These are phyloP conservation scores for Malassezia sympodialis DNA, from an alignment of 1,284 basidiomycete genomes.

Conservation along the genomic window DNA sequence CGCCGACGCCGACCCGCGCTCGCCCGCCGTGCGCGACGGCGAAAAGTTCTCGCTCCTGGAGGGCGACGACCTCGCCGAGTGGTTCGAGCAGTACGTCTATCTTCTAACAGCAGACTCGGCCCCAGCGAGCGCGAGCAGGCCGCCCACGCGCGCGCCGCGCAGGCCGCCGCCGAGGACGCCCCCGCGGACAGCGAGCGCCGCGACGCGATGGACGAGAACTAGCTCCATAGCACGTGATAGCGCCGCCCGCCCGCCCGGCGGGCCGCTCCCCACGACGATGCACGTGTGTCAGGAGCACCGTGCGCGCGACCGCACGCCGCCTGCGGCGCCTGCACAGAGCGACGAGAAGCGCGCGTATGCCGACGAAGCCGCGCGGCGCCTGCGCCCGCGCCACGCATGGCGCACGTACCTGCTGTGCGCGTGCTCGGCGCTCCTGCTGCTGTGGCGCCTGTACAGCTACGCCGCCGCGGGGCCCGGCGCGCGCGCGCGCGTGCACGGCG, in stretches of 20 bases:
- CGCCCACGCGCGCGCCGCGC: background rate
- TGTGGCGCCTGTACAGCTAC: background rate
- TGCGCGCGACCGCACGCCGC: background rate
- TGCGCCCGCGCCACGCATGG: background rate
- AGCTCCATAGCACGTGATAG: background rate
- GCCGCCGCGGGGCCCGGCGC: no score
- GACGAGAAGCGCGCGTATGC: background rate
- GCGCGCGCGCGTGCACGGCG: background rate
- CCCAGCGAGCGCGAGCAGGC: slow-evolving; percentile 15
- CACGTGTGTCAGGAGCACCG: slow-evolving; percentile 1
- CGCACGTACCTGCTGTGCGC: background rate
- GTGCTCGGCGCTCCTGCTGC: background rate
- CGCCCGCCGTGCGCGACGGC: slow-evolving; percentile 25
- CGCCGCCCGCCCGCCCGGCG: background rate
- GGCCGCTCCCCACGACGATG: background rate
- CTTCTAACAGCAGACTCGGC: background rate
- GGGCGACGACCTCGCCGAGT: slow-evolving; percentile 34
- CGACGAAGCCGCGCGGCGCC: no score
- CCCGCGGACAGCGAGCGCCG: background rate
- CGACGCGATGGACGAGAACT: slow-evolving; percentile 9
- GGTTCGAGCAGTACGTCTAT: slow-evolving; percentile 22
- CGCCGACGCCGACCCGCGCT: slow-evolving; percentile 36
- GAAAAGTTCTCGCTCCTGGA: slow-evolving; percentile 43
- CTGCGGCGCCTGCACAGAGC: background rate
- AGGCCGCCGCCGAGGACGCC: background rate